Base-by-base conservation (phyloP, 345 rosid species). In the Alliaria petiolata region DNA sequence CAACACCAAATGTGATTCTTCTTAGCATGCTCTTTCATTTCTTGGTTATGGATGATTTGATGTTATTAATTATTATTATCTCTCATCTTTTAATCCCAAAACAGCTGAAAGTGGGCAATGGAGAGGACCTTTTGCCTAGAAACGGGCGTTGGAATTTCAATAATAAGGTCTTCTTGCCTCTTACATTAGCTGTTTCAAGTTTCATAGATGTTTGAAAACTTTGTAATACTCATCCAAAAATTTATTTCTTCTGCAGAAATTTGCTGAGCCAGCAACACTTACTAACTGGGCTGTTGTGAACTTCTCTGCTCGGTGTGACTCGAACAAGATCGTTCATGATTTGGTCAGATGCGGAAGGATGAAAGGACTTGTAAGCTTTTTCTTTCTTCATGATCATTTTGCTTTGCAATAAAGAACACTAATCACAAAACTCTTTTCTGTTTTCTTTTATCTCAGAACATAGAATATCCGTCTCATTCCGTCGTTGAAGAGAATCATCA, bases 81-180 rank as follows among this genome's bases (percentile, higher is more conserved):
- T 26, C 46, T 28, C 1, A 42, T 39, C 11, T 22, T 19, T 42
- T 46, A n/a, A 11, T 38, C 46, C 7, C 30, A 52, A 44, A 38
- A 19, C 84, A 92, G 96, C 78, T 92, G 22, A 86, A 81, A 80
- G 83, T 77, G 6, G 95, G 98, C 28, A 82, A 86, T 31, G 96
- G 92, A 25, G 89, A 81, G 34, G 90, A 86, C 70, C 75, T 89
- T n/a, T 55, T 65, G 17, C 86, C 87, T 10, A 70, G 78, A 5
- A 79, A 83, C 62, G 98, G 98, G 6, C 78, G 95, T n/a, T 92
- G 96, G 98, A 89, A 88, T 62, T 87, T 92, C 36, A 92, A 84
- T 51, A 74, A 89, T 7, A 89, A 92, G 98, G 96, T 92, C 31
- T 6, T 30, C 31, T 22, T 65, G 31, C 46, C 20, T 45, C 31